These are phyloP conservation scores for Colletotrichum truncatum DNA, from an alignment of 2,329 filamentous ascomycete genomes.

Conservation along the genomic window DNA sequence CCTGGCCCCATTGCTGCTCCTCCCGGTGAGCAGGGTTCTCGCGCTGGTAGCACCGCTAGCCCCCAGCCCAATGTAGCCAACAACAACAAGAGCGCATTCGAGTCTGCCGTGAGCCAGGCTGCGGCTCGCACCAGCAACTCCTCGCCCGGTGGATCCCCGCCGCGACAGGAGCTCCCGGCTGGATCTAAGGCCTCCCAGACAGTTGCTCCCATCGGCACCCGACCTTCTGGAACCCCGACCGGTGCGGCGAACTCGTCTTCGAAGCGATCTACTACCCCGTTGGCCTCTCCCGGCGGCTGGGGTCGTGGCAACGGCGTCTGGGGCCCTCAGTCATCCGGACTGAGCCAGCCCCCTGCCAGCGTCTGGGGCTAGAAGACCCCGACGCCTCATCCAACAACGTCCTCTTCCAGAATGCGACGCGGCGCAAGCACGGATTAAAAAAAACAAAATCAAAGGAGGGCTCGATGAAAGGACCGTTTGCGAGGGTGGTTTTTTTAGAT, in stretches of 20 bases:
- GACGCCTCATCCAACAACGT: neutral
- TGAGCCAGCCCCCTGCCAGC: constrained; percentile 83
- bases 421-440: constrained; percentile 3
- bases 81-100: constrained; percentile 63
- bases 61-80: constrained; percentile 75
- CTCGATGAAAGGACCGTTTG: constrained; percentile 6
- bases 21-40: constrained; percentile 66
- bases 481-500: constrained; percentile 18
- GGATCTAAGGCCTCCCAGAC: constrained; percentile 65
- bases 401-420: neutral
- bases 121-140: constrained; percentile 84
- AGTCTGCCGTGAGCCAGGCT: constrained; percentile 73
- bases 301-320: constrained; percentile 83
- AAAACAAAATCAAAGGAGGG: neutral
- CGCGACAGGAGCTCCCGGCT: constrained; percentile 69
- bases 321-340: constrained; percentile 78
- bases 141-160: constrained; percentile 82
- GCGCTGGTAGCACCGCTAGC: constrained; percentile 86
- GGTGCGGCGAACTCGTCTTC: constrained; percentile 55
- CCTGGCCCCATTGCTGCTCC: constrained; percentile 56
- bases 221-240: constrained; percentile 72
- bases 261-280: constrained; percentile 88
- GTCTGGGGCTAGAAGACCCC: constrained; percentile 80
- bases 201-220: constrained; percentile 93
- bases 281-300: constrained; percentile 90